Conservation (phyloP, 2,329 filamentous ascomycete genomes). For the Ceratocystis eucalypticola region DNA sequence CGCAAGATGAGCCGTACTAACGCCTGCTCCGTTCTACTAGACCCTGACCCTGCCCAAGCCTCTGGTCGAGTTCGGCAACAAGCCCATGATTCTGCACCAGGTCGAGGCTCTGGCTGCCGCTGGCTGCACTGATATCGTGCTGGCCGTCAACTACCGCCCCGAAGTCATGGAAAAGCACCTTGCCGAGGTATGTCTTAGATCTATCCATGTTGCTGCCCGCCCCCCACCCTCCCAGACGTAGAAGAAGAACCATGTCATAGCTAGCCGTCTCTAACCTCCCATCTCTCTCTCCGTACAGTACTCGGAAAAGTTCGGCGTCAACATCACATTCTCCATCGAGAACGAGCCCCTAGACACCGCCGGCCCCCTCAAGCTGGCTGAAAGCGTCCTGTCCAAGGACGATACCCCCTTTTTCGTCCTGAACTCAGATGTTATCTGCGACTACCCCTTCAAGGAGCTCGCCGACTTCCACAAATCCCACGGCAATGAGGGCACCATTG, state of each 20-base stretch:
- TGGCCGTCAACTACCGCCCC: conserved; percentile 96
- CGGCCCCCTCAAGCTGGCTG: conserved; percentile 87
- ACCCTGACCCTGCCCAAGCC: conserved; percentile 95
- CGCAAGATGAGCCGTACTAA: neutral
- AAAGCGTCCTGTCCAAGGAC: conserved; percentile 83
- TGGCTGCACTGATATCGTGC: conserved; percentile 91
- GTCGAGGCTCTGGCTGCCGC: conserved; percentile 87
- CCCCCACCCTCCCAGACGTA: no score
- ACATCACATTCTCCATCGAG: conserved; percentile 95
- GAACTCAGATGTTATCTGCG: conserved; percentile 96
- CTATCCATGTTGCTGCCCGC: neutral
- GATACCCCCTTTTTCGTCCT: conserved; percentile 94
- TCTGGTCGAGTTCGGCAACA: conserved; percentile 91
- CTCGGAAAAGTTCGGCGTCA: conserved; percentile 81
- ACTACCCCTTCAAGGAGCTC: conserved; percentile 85
- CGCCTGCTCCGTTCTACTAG: conserved; percentile 32
- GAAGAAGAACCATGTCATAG: neutral
- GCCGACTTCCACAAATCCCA: conserved; percentile 85
- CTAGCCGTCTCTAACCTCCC: conserved; percentile 10
- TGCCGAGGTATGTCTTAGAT: conserved; percentile 53
- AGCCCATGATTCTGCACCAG: conserved; percentile 98
- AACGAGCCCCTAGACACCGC: conserved; percentile 89
- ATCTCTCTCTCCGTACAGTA: conserved; percentile 41
- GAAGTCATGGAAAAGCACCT: conserved; percentile 94
- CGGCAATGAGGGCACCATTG: conserved; percentile 91